These are phyloP conservation scores for Coniochaeta prunicola DNA, from an alignment of 2,329 filamentous ascomycete genomes.

Conservation along the genomic window DNA sequence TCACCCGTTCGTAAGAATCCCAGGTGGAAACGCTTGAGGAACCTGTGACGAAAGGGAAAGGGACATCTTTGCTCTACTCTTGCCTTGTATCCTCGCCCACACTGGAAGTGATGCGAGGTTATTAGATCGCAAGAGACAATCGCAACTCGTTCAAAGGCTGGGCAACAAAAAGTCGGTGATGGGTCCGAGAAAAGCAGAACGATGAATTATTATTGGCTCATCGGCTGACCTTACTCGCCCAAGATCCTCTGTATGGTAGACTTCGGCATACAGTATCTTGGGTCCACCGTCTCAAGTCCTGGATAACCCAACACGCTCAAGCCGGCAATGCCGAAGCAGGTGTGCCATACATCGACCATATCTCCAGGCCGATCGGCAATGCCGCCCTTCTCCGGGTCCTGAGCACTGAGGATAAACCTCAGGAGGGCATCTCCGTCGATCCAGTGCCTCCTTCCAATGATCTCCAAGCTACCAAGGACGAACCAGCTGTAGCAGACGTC, in stretches of 20 bases:
- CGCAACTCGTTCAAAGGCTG: too few species aligned
- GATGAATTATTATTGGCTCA: not conserved
- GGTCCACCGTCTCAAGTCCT: slow-evolving; percentile 73
- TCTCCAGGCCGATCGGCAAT: slow-evolving; percentile 86
- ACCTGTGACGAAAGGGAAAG: not conserved
- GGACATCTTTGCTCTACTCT: slow-evolving; percentile 45
- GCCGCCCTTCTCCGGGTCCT: slow-evolving; percentile 78
- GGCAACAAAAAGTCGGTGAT: slow-evolving; percentile 41
- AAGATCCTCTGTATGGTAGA: slow-evolving; percentile 54
- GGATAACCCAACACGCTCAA: slow-evolving; percentile 76
- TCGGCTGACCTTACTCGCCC: slow-evolving; percentile 25
- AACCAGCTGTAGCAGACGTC: slow-evolving; percentile 99
- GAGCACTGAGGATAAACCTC: slow-evolving; percentile 77
- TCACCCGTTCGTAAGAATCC: not conserved
- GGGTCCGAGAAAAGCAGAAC: not conserved
- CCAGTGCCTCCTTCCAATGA: slow-evolving; percentile 86
- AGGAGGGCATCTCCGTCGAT: slow-evolving; percentile 78
- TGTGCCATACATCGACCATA: slow-evolving; percentile 97
- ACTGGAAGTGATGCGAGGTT: slow-evolving; percentile 46
- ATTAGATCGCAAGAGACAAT: slow-evolving; percentile 62
- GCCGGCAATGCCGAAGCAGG: slow-evolving; percentile 80
- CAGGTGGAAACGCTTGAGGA: not conserved
- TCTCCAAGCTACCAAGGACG: slow-evolving; percentile 86
- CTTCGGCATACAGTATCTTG: slow-evolving; percentile 79
- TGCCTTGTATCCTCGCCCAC: slow-evolving; percentile 63